Evolutionary conservation across 2,329 filamentous ascomycete genomes (phyloP), one percentile per base, ranked within the genome.

Genomic region (Thielaviopsis musarum): DNA sequence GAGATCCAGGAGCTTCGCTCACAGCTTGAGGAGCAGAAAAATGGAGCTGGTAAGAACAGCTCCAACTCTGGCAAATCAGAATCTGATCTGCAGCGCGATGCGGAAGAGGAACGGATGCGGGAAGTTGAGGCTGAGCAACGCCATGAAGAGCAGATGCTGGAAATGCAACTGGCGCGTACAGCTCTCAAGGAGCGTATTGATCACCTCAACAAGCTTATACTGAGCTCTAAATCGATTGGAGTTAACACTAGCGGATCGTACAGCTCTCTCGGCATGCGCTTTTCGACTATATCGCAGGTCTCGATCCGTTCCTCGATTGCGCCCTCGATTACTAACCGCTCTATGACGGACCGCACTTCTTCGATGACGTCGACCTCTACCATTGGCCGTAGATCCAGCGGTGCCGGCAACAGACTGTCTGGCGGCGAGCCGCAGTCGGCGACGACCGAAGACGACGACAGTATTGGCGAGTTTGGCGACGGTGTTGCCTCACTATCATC

Each of bases 121-220:
- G 84, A 93, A 69, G 82, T 85, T 65, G 88, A 96, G 71, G 87
- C 87, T 7, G 84, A 90, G 65, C 81, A 88, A 65, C 83, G 90
- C 48, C 93, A 96, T 65, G 91, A 96, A 68, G 93, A 97, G 73
- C 93, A 98, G 70, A 91, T 98, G 80, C 77, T 98, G 59, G 93
- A 98, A 71, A 97, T 98, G 88, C 93, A 98, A 69, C 79, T 98
- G 54, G 93, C 93, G 34, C 83, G 93, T 51, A 98, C 93, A 0
- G 93, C 93, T 0, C 74, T 98, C 59, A 98, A 97, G 70, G 93
- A 98, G 74, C 85, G 93, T 30, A 98, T 98, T 66, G 91, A 96
- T 69, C 93, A 98, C 70, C 77, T 98, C 54, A 98, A 97, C 71
- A 84, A 91, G 54, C 76, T 98, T 56, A 97, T 98, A 64, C 74